Base-by-base conservation (phyloP, 805 yeast species). In the Candida anglica region DNA sequence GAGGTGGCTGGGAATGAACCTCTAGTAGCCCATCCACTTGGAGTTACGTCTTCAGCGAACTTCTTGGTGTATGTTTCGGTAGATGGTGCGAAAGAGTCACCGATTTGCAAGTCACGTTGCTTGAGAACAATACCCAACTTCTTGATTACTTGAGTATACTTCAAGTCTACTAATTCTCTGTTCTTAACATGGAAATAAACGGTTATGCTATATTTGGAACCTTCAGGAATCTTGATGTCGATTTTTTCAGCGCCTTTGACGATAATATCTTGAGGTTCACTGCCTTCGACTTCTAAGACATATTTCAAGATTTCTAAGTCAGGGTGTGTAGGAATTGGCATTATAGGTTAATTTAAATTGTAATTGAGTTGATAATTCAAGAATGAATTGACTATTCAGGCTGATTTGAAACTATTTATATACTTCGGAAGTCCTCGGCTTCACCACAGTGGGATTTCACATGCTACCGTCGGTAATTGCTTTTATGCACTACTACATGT, bases 11-110 rank as follows among this genome's bases (percentile, higher is more conserved):
- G 46, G 44, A 47, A 58, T 21, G 39, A 38, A 6, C 66, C 70
- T 47, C 69, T 61, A 29, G 58, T 41, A 24, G 63, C 47, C 45
- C 53, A 63, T 15, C 71, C 70, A 37, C 56, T 53, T 6, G 71
- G 71, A 24, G 69, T 56, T 5, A 46, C 45, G 38, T 65, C 69
- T 33, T 51, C 53, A 7, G 53, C 58, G 39, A 60, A 61, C 5
- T 46, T 43, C 32, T 52, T 50, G 14, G 43, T n/a, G 42, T 61
- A 56, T 13, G n/a, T 27, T 35, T 61, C 63, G 1, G 62, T 68
- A 7, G 56, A 45, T 15, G 68, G 63, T 34, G 48, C 61, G 37
- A 48, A 60, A 22, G 34, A 42, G 23, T 47, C 52, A 6, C 71
- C 71, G 26, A 65, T 40, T 9, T 49, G 53, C 30, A 48, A 35